Evolutionary conservation across 2,329 filamentous ascomycete genomes (phyloP), one percentile per base, ranked within the genome.

Genomic region (Paecilomyces sp.): DNA sequence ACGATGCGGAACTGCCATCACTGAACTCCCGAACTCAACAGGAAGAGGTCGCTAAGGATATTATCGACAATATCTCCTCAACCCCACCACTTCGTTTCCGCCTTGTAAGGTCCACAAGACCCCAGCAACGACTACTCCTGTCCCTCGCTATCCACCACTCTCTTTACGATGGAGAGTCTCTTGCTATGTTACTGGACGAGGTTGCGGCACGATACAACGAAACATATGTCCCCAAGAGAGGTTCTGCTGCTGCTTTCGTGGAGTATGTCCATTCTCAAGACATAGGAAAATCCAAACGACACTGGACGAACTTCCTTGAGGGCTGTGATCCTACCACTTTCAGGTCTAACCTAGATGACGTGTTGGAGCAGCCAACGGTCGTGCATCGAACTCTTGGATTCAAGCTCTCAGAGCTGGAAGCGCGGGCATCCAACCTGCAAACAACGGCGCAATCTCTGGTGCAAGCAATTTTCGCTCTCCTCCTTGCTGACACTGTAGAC

Each of bases 111-210:
- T 62, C 63, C 15, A 57, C 60, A 1, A 34, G n/a, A 13, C 63
- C 57, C 0, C 58, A 64, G 18, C 55, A 55, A 3, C 61, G 66
- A 1, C 50, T 65, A 3, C 61, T 64, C 34, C 60, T 75, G 3
- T 65, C 70, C 34, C 67, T 76, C 13, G 68, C 71, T 3, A 70
- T 76, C n/a, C 72, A 75, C 56, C 74, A 76, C 54, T 64, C 71
- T 13, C 67, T 76, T 2, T 76, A 76, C 56, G 74, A 76, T 59
- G 70, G 65, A 6, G 67, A 70, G 34, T 72, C 72, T 1, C 66
- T 76, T 15, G 60, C 65, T 0, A 66, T 76, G 68, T 57, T 76
- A 30, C 55, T 76, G 30, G 65, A 71, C 2, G 72, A 76, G 22
- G 65, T 74, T 55, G 64, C 68, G 9, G 56, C 62, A 3, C 63